A percentile compares a stretch with the other conserved stretches of the same genome.
Evolutionary conservation across 768 basidiomycete species (phyloP).

Genomic region (Russula earlei): DNA sequence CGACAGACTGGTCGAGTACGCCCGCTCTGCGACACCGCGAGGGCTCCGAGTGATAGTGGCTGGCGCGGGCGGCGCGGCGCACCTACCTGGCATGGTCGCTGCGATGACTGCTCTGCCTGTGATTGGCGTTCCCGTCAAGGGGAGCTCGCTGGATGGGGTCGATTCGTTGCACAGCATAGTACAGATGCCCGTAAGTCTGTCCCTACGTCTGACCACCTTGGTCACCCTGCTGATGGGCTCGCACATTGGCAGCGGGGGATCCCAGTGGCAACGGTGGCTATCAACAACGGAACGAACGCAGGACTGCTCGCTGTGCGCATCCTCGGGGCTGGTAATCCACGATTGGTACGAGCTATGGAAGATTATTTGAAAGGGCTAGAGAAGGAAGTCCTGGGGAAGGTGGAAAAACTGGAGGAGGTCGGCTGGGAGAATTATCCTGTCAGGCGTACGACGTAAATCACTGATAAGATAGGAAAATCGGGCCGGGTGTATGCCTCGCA

Average conservation of each 20-base stretch:
- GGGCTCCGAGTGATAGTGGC: conserved; percentile 77
- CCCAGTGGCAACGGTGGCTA: conserved; percentile 95
- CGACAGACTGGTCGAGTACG: conserved; percentile 73
- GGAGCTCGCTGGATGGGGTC: conserved; percentile 86
- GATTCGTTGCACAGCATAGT: conserved; percentile 97
- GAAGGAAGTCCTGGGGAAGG: conserved; percentile 70
- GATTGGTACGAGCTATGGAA: conserved; percentile 57
- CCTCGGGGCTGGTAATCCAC: conserved; percentile 65
- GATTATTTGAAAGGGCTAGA: conserved; percentile 61
- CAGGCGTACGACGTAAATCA: conserved; percentile 10
- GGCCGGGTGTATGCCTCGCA: background rate
- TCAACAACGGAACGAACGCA: conserved; percentile 92
- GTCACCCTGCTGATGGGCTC: background rate
- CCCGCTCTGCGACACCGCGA: conserved; percentile 57
- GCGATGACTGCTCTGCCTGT: conserved; percentile 89
- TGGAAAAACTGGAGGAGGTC: conserved; percentile 59
- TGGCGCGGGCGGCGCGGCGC: conserved; percentile 97
- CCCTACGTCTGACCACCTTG: background rate
- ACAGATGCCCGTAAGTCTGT: conserved; percentile 85
- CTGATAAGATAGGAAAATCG: no score
- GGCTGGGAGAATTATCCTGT: conserved; percentile 84
- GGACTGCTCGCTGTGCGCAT: conserved; percentile 87
- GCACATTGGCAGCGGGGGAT: conserved; percentile 65
- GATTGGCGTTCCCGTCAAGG: conserved; percentile 95
- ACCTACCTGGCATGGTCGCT: conserved; percentile 97